These are phyloP conservation scores for Cymbidium sinense DNA, from an alignment of 106 monocot species.

Conservation along the genomic window DNA sequence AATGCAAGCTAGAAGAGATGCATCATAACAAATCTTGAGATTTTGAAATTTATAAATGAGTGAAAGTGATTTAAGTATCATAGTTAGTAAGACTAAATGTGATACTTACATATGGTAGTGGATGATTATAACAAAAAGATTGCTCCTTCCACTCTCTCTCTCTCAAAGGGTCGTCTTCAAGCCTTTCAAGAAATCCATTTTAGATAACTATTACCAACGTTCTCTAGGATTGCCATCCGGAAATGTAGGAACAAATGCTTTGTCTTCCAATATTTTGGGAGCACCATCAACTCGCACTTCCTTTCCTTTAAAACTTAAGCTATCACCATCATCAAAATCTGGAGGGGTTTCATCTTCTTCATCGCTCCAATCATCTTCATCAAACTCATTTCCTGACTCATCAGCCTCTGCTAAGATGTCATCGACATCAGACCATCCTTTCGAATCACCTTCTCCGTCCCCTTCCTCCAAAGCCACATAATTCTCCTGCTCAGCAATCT, in stretches of 20 bases:
- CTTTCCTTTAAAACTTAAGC: constrained; percentile 22
- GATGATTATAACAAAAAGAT: background rate
- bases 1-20: background rate
- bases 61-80: background rate
- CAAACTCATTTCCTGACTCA: constrained; percentile 32
- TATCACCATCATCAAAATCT: constrained; percentile 47
- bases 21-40: background rate
- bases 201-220: constrained; percentile 37
- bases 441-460: constrained; percentile 33
- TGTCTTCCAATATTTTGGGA: constrained; percentile 21
- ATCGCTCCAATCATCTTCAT: constrained; percentile 51
- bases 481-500: constrained; percentile 10
- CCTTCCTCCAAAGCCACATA: constrained; percentile 13
- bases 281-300: constrained; percentile 11
- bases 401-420: constrained; percentile 27
- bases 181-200: background rate
- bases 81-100: background rate
- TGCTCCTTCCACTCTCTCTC: background rate
- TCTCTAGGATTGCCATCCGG: constrained; percentile 82
- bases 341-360: constrained; percentile 67
- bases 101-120: background rate
- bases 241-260: constrained; percentile 38
- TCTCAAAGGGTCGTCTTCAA: background rate
- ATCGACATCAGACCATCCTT: constrained; percentile 58
- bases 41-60: background rate